Evolutionary conservation across 306 rosid species (phyloP), one percentile per base, ranked within the genome.

Genomic region (Begonia peltatifolia): DNA sequence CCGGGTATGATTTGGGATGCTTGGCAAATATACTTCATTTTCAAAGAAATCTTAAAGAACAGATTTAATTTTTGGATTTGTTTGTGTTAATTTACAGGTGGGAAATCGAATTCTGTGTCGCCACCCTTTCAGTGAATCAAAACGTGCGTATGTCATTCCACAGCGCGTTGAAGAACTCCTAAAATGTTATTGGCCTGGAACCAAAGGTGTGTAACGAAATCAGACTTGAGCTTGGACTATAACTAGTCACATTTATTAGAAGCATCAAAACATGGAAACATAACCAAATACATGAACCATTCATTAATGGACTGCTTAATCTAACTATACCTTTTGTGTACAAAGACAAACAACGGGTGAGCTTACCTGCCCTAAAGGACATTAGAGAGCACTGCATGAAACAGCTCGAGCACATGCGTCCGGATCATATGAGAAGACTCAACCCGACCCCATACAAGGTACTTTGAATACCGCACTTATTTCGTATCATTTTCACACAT

Each of bases 401-500:
- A 38, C 99, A 86, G 75, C 94, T 92, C 1, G 81, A 76, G 60
- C 82, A 68, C 68, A 86, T 92, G 99, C 93, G 96, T 42, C 80
- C 94, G 0, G 96, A 92, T 69, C 96, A 92, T 79, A 80, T 92
- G 99, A 83, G 99, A 74, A 92, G 82, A 63, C 83, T 92, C 60
- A 92, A 92, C 65, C 99, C 99, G 10, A 92, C 99, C 6, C 99
- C 99, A 0, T 92, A 86, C 63, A 92, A 92, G 94, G 99, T 86
- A 69, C 52, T 16, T 41, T 23, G 43, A 12, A 5, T 12, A 59
- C 44, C 35, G 67, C 36, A 2, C 36, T 30, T 30, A 0, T 30
- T 30, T 6, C 36, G 6, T 30, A 6, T 5, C 5, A 30, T 4
- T 30, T 13, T 44, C 47, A 2, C 47, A 43, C 52, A 52, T 20